These are phyloP conservation scores for Schizophyllum amplum DNA, from an alignment of 1,284 basidiomycete genomes.

Conservation along the genomic window DNA sequence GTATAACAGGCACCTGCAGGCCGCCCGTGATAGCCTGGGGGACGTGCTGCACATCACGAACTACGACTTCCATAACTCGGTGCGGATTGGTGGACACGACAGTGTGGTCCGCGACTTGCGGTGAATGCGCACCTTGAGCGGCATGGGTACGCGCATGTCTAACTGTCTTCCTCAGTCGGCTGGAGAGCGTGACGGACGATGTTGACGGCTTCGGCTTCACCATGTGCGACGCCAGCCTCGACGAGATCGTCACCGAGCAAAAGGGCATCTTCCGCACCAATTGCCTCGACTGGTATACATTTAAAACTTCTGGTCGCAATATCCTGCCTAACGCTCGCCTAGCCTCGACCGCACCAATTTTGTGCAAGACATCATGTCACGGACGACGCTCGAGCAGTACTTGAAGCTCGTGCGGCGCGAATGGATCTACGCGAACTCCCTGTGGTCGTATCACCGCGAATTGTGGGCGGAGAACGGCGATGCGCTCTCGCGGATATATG, in stretches of 20 bases:
- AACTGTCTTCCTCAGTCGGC: slow-evolving; percentile 30
- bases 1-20: slow-evolving; percentile 72
- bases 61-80: slow-evolving; percentile 91
- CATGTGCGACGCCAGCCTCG: slow-evolving; percentile 58
- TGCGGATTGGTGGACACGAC: slow-evolving; percentile 84
- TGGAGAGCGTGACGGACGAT: slow-evolving; percentile 54
- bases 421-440: slow-evolving; percentile 58
- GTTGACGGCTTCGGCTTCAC: slow-evolving; percentile 84
- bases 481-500: slow-evolving; percentile 86
- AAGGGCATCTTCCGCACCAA: slow-evolving; percentile 91
- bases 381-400: slow-evolving; percentile 69
- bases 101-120: slow-evolving; percentile 72
- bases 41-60: slow-evolving; percentile 70
- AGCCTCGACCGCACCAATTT: slow-evolving; percentile 98
- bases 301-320: slow-evolving; percentile 9
- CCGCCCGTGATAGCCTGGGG: slow-evolving; percentile 47
- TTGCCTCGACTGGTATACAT: slow-evolving; percentile 84
- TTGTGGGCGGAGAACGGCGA: slow-evolving; percentile 98
- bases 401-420: slow-evolving; percentile 61
- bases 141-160: slow-evolving; percentile 9
- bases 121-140: slow-evolving; percentile 26
- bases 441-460: slow-evolving; percentile 87
- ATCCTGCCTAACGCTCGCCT: slow-evolving; percentile 10
- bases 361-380: slow-evolving; percentile 87
- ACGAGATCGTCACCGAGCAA: slow-evolving; percentile 75